Evolutionary conservation across 2,329 filamentous ascomycete species (phyloP), one percentile per base, ranked within the genome.

Genomic region (Scedosporium aurantiacum): DNA sequence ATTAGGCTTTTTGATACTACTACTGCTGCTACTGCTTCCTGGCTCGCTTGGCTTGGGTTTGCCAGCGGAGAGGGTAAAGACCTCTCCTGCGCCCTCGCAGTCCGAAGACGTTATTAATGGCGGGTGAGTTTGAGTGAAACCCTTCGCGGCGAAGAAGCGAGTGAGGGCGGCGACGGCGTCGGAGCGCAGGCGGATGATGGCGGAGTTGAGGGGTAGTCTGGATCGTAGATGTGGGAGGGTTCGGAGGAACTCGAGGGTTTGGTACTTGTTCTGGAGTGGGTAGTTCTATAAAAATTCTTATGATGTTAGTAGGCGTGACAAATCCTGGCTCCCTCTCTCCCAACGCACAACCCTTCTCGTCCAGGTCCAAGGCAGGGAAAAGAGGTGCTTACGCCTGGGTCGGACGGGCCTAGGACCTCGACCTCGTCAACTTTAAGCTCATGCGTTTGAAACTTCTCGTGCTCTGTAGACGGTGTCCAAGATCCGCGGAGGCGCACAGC

Each of bases 101-200:
- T 99, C 94, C 0, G 93, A 96, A 0, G 93, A 97, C 1, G 94
- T 97, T 69, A 99, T 90, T 68, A 97, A 86, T 4, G 94, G 94
- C 3, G 94, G 90, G 67, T 97, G 93, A 6, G 90, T 90, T 74
- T 97, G 89, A 63, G 90, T 81, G 68, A 90, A 93, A 61, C 84
- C 80, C 63, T 84, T 81, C 27, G 78, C 75, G 56, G 82, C 80
- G 74, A 97, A 97, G 74, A 91, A 93, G 56, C 81, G 82, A 60
- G 85, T 89, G 52, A 96, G 73, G 56, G 86, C 81, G 57, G 86
- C 83, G 64, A 91, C 88, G 66, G 87, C 82, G 65, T 92, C 85
- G 32, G 93, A 97, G 65, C 94, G 85, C 63, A 97, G 82, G 56
- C 90, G 87, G 57, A 96, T 79, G 63, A 97, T 77, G 50, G 91